Percentiles rank a stretch among this genome's conserved stretches.
Evolutionary conservation across 805 yeast genomes (phyloP).

Genomic region (Teunomyces tritomae): DNA sequence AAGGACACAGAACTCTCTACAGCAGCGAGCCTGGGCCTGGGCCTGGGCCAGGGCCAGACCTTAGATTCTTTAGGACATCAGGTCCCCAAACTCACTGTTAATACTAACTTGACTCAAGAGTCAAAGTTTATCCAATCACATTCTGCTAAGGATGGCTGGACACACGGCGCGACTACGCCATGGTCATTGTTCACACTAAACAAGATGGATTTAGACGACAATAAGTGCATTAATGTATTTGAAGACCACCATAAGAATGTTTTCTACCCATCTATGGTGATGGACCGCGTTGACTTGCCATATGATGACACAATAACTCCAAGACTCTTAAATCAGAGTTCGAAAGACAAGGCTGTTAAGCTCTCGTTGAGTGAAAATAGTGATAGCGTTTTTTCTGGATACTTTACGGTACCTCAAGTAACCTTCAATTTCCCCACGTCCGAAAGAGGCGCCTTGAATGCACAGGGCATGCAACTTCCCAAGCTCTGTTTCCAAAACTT

Average conservation of each 20-base stretch:
- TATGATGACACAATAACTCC: neutral
- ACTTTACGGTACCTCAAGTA: constrained; percentile 23
- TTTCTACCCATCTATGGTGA: constrained; percentile 20
- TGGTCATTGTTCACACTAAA: constrained; percentile 24
- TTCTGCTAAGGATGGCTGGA: constrained; percentile 19
- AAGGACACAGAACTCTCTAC: no score
- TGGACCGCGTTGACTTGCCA: constrained; percentile 17
- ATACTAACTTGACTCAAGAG: neutral
- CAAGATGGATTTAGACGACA: constrained; percentile 5
- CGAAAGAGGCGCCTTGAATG: constrained; percentile 6
- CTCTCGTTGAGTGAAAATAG: constrained; percentile 7
- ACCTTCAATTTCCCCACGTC: constrained; percentile 20
- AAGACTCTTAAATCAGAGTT: no score
- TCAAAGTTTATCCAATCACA: neutral
- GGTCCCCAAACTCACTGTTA: neutral
- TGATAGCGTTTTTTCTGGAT: constrained; percentile 24
- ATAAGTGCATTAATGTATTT: constrained; percentile 11
- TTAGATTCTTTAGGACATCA: neutral
- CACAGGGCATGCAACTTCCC: constrained; percentile 13
- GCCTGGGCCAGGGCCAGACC: neutral
- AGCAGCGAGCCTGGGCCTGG: no score
- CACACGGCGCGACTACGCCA: constrained; percentile 27
- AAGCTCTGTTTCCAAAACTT: constrained; percentile 31
- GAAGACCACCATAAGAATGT: constrained; percentile 13
- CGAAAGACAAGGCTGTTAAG: neutral